Evolutionary conservation across 2,329 filamentous ascomycete species (phyloP), one percentile per base, ranked within the genome.

Genomic region (Blumeria graminis): DNA sequence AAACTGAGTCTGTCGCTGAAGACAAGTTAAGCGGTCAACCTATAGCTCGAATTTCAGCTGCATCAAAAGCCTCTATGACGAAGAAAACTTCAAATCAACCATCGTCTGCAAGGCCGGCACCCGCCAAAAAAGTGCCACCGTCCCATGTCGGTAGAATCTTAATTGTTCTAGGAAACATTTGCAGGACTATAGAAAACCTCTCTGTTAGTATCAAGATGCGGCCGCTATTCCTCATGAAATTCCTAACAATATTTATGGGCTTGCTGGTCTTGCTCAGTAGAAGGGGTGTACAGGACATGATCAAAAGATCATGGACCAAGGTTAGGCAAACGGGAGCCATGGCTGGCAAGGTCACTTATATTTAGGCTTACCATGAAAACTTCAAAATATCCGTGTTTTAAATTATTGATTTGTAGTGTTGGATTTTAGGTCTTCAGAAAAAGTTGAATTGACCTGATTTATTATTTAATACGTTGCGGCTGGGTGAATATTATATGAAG

Each of bases 261-360:
- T 74, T 98, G 59, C 65, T 93, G 34, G 69, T 90, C 60, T 78
- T 92, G 60, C 72, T 95, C 58, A 83, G 85, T 57, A 76, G 85
- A 63, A 76, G 78, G 63, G 82, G 84, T 65, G 72, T 94, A 13
- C 77, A 89, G 43, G 81, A 93, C 61, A 77, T 84, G 61, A 68
- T 95, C 38, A 76, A 80, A 66, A 75, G 81, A 56, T 80, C 80
- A 9, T 94, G 87, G 87, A 76, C 10, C 14, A 63, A 64, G 45
- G 58, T 66, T 0, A 59, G 57, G 54, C 56, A 58, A 55, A 65
- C 92, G 0, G 82, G 90, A 4, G 89, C 89, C 1, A 96, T 96
- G 90, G 92, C 90, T 1, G 85, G 93, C 60, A 96, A 95, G 72
- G 89, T 96, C 65, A 94, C 85, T 67, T 96, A 96, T 71, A 93